Percentiles rank a stretch among this genome's conserved stretches.
phyloP scores from a whole-genome alignment of 2,329 filamentous ascomycete genomes.

The Teratosphaeria pseudoeucalypti region DNA sequence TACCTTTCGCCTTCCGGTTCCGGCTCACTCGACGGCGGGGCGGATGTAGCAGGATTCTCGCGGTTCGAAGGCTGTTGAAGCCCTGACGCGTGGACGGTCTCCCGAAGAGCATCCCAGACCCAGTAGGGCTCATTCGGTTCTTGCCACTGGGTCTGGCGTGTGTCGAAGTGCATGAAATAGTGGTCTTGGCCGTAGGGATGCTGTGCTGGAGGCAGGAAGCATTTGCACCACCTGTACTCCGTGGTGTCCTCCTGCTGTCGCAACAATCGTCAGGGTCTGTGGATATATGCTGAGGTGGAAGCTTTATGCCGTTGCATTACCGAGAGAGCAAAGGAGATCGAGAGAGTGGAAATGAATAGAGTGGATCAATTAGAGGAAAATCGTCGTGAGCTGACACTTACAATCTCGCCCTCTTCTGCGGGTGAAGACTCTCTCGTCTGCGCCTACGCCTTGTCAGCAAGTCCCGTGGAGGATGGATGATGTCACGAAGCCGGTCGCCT shows the following conservation, averaged over 20 bases:
- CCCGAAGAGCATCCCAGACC: slow-evolving; percentile 16
- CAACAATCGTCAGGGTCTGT: neutral
- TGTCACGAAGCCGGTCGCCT: neutral
- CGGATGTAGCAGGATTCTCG: neutral
- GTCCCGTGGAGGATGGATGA: neutral
- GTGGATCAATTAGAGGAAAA: neutral
- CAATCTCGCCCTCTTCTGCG: neutral
- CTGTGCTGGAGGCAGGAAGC: slow-evolving; percentile 6
- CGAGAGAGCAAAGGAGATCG: too few species aligned
- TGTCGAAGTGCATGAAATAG: slow-evolving; percentile 21
- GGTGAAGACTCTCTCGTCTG: neutral
- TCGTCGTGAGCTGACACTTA: neutral
- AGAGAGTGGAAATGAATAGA: neutral
- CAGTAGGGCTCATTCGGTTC: slow-evolving; percentile 24
- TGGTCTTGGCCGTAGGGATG: slow-evolving; percentile 7
- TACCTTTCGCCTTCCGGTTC: slow-evolving; percentile 49
- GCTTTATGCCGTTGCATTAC: neutral
- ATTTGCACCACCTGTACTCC: slow-evolving; percentile 14
- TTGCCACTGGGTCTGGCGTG: slow-evolving; percentile 15
- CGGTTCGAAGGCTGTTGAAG: slow-evolving; percentile 14
- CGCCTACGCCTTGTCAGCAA: neutral
- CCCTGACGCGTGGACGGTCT: slow-evolving; percentile 14
- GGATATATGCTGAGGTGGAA: neutral
- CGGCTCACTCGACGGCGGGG: slow-evolving; percentile 1
- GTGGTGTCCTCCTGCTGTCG: neutral